Base-by-base conservation (phyloP, 768 basidiomycete species). In the Hericium erinaceus region DNA sequence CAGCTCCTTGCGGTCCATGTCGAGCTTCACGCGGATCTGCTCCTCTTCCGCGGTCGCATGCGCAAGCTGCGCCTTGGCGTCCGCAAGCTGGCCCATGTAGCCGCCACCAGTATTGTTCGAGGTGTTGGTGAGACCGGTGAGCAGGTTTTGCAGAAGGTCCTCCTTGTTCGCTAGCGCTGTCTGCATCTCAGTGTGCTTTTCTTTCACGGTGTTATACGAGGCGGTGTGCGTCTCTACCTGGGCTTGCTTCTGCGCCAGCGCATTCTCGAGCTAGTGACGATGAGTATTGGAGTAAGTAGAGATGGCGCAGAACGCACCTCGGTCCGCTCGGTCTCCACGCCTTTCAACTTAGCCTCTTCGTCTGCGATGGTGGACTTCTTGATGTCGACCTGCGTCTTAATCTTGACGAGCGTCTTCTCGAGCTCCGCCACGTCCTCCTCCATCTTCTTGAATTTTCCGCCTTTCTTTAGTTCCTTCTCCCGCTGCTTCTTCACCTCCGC, bases 71-170 rank as follows among this genome's bases (percentile, higher is more conserved):
- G 81, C 81, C 64, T 84, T 84, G 0, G 94, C 90, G 13, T 91
- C 85, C 0, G 94, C 89, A 44, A 99, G 81, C 69, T 98, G 95
- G 18, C 94, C 97, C 84, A 98, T 87, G 70, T 98, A 98, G 0
- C 97, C 97, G 2, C 94, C 92, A 9, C 89, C 85, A 10, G 83
- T 81, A 41, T 83, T 84, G 58, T 81, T 83, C 28, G 77, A 79
- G 78, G 41, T 74, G 78, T 4, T 87, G 1, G 93, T 84, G 10
- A 98, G 82, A 48, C 97, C 97, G 0, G 95, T 98, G 50, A 95
- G 77, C 18, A 98, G 83, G 0, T 92, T 92, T 69, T 98, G 95
- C 0, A 98, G 78, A n/a, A 98, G 86, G 64, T 94, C 92, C 70
- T 98, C 95, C 15, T 86, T 80, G 18, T 82, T 87, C 13, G 79